Conservation (phyloP, 768 basidiomycete species). For the Rhodotorula graminis region DNA sequence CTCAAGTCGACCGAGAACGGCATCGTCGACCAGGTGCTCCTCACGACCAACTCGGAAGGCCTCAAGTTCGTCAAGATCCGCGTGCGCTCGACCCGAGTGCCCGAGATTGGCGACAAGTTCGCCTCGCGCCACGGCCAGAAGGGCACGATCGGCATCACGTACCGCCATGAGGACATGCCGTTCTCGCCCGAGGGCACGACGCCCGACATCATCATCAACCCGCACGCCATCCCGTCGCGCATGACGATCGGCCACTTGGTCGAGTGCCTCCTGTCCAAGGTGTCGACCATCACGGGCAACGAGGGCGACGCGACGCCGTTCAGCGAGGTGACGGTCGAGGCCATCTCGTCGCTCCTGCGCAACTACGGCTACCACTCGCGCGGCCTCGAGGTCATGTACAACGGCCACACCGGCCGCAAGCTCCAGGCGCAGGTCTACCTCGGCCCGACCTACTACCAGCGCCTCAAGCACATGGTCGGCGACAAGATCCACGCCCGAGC, state of each 20-base stretch:
- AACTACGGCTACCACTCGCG: slow-evolving; percentile 93
- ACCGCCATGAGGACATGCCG: slow-evolving; percentile 99
- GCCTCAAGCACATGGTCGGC: slow-evolving; percentile 97
- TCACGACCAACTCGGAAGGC: slow-evolving; percentile 92
- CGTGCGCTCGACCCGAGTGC: slow-evolving; percentile 88
- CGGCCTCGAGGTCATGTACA: slow-evolving; percentile 93
- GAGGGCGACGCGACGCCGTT: slow-evolving; percentile 99
- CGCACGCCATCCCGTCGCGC: slow-evolving; percentile 98
- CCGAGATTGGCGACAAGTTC: slow-evolving; percentile 98
- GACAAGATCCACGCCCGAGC: slow-evolving; percentile 99
- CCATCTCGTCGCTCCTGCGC: slow-evolving; percentile 84
- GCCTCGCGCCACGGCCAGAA: slow-evolving; percentile 99
- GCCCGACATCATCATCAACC: slow-evolving; percentile 96
- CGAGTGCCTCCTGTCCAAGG: slow-evolving; percentile 92
- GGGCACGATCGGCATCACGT: slow-evolving; percentile 98
- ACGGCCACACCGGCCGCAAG: slow-evolving; percentile 96
- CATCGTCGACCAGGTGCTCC: slow-evolving; percentile 92
- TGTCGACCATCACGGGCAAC: slow-evolving; percentile 90
- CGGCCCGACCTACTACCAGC: slow-evolving; percentile 97
- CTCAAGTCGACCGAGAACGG: slow-evolving; percentile 97
- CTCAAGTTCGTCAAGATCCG: slow-evolving; percentile 98
- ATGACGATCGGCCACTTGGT: slow-evolving; percentile 99
- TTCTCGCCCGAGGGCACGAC: slow-evolving; percentile 95
- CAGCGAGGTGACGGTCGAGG: slow-evolving; percentile 94
- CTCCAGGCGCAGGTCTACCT: slow-evolving; percentile 97